Conservation (phyloP, 768 basidiomycete genomes). For the Macrocybe gigantea region DNA sequence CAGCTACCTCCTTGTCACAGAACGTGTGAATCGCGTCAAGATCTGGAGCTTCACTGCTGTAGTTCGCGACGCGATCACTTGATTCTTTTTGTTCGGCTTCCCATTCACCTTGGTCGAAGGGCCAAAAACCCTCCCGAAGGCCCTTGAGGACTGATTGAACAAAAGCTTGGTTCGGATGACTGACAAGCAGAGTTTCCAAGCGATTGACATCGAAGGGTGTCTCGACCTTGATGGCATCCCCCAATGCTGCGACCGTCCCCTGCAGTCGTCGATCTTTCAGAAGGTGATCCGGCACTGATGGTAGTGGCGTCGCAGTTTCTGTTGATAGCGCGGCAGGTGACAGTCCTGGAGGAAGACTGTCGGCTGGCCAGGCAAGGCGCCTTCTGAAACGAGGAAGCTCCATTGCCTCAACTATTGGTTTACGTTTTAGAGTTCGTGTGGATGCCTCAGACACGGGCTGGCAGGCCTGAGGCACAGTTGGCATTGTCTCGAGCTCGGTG, state of each 20-base stretch:
- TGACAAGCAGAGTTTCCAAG: constrained; percentile 9
- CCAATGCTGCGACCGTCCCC: too few relatives aligned
- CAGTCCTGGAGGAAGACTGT: too few relatives aligned
- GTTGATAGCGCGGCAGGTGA: not conserved
- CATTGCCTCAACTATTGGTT: too few relatives aligned
- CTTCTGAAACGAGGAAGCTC: too few relatives aligned
- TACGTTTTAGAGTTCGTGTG: too few relatives aligned
- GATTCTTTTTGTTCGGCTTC: not conserved
- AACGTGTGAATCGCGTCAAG: not conserved
- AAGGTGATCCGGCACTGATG: not conserved
- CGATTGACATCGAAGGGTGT: constrained; percentile 17
- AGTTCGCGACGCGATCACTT: constrained; percentile 7
- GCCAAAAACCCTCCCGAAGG: constrained; percentile 37
- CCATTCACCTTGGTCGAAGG: constrained; percentile 19
- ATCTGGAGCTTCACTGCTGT: too few relatives aligned
- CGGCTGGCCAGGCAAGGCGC: too few relatives aligned
- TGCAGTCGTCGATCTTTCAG: too few relatives aligned
- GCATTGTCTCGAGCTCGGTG: constrained; percentile 7
- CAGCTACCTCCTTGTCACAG: not conserved
- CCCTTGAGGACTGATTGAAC: constrained; percentile 24
- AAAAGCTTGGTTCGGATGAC: constrained; percentile 37
- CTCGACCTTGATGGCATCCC: constrained; percentile 29
- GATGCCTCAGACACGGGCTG: too few relatives aligned
- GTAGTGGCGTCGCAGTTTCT: not conserved
- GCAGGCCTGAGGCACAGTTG: not conserved